These are phyloP conservation scores for Corynespora cassiicola DNA, from an alignment of 2,329 filamentous ascomycete genomes.

Conservation along the genomic window DNA sequence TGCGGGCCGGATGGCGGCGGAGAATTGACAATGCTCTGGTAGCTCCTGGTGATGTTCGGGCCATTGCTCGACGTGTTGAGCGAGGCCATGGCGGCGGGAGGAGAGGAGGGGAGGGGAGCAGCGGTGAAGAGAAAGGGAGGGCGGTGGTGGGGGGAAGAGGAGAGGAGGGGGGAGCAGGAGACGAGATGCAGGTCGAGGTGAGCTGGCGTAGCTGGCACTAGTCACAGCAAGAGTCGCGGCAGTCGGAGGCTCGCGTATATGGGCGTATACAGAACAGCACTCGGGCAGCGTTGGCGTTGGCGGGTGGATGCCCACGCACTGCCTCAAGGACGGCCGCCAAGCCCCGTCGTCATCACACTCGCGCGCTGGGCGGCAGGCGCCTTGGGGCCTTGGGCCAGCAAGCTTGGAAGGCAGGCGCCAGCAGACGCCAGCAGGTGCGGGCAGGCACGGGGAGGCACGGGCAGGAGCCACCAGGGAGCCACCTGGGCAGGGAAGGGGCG, in stretches of 20 bases:
- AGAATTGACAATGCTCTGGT: conserved; percentile 71
- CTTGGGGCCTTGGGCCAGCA: too few relatives aligned
- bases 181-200: conserved; percentile 3
- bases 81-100: conserved; percentile 73
- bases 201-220: too few relatives aligned
- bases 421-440: too few relatives aligned
- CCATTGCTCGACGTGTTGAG: conserved; percentile 62
- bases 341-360: conserved; percentile 15
- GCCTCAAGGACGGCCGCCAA: conserved; percentile 13
- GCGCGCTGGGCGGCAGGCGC: too few relatives aligned
- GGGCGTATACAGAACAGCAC: conserved; percentile 7
- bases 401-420: too few relatives aligned
- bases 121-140: conserved; percentile 4
- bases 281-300: conserved; percentile 5
- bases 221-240: too few relatives aligned
- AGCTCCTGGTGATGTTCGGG: conserved; percentile 61
- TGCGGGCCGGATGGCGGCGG: conserved; percentile 62
- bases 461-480: too few relatives aligned
- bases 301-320: too few relatives aligned
- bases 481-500: background rate
- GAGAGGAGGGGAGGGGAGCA: conserved; percentile 7
- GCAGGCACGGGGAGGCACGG: too few relatives aligned
- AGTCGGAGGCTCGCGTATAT: too few relatives aligned
- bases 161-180: conserved; percentile 4
- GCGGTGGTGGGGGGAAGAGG: conserved; percentile 6